Evolutionary conservation across 257 asterid species (phyloP).

Genomic region (Solanum rostratum): DNA sequence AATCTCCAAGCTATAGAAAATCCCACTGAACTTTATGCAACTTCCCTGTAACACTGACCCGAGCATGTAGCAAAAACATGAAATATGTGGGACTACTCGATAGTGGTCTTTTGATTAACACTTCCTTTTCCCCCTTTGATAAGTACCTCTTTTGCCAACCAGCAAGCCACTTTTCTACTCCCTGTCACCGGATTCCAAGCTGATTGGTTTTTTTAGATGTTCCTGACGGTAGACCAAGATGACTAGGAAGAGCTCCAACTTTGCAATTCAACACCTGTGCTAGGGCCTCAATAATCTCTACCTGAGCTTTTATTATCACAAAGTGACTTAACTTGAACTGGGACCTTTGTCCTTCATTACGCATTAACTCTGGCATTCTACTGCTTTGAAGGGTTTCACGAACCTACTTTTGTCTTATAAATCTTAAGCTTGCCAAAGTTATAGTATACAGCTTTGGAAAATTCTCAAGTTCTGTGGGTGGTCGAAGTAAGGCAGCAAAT

Average conservation of each 20-base stretch:
- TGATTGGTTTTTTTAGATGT: not conserved
- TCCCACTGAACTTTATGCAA: not conserved
- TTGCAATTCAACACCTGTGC: not conserved
- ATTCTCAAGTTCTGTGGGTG: not conserved
- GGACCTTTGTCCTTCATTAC: not conserved
- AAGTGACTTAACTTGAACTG: not conserved
- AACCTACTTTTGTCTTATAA: not conserved
- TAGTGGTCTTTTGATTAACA: not conserved
- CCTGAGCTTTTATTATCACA: not conserved
- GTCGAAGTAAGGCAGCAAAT: not conserved
- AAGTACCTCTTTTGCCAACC: not conserved
- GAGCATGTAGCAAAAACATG: not conserved
- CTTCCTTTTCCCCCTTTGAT: not conserved
- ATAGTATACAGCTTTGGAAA: not conserved
- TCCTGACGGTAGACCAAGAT: not conserved
- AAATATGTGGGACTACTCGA: not conserved
- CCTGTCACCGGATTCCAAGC: not conserved
- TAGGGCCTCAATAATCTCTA: not conserved
- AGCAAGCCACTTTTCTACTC: not conserved
- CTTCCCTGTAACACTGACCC: not conserved
- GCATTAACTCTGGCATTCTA: not conserved
- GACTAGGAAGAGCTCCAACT: not conserved
- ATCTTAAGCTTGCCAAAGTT: not conserved
- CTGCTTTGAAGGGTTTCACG: not conserved
- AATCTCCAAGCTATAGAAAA: not conserved